Evolutionary conservation across 176 grass and related monocot species (phyloP).

Genomic region (Dendrocalamus sinicus): DNA sequence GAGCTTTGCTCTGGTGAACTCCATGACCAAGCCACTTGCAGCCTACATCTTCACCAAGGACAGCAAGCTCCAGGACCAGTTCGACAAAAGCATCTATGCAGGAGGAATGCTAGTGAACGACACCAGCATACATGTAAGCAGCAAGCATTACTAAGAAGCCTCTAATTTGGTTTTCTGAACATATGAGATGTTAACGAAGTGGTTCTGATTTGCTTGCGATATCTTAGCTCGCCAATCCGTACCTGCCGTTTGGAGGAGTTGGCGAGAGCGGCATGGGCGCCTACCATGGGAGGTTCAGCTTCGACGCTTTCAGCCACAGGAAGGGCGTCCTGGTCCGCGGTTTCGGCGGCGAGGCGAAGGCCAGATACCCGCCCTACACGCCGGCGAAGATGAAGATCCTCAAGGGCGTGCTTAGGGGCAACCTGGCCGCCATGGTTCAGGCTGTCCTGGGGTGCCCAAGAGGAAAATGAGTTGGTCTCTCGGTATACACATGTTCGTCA

Average conservation of each 20-base stretch:
- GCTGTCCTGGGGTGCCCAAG: constrained; percentile 52
- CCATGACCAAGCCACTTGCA: constrained; percentile 73
- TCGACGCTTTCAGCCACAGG: constrained; percentile 75
- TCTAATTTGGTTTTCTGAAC: not conserved
- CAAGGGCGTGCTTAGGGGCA: constrained; percentile 62
- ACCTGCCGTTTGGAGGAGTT: constrained; percentile 81
- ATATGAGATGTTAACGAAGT: not conserved
- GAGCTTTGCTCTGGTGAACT: constrained; percentile 72
- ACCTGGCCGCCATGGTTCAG: constrained; percentile 49
- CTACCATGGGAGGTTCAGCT: constrained; percentile 89
- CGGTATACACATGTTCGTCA: not conserved
- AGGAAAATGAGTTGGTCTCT: constrained; percentile 19
- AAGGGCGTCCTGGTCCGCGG: constrained; percentile 63
- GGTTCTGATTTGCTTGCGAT: constrained; percentile 10
- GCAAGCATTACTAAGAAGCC: not conserved
- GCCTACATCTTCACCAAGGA: constrained; percentile 85
- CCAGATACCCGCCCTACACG: constrained; percentile 77
- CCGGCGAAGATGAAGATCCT: constrained; percentile 60
- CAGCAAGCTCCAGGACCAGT: constrained; percentile 61
- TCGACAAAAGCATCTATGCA: constrained; percentile 57
- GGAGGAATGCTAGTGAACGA: constrained; percentile 82
- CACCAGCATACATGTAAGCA: constrained; percentile 62
- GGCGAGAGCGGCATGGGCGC: constrained; percentile 75
- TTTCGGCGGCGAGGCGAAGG: constrained; percentile 51
- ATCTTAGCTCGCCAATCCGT: constrained; percentile 58